Conservation (phyloP, 192 early-diverging fungal species). For the Chytriomyces sp. region DNA sequence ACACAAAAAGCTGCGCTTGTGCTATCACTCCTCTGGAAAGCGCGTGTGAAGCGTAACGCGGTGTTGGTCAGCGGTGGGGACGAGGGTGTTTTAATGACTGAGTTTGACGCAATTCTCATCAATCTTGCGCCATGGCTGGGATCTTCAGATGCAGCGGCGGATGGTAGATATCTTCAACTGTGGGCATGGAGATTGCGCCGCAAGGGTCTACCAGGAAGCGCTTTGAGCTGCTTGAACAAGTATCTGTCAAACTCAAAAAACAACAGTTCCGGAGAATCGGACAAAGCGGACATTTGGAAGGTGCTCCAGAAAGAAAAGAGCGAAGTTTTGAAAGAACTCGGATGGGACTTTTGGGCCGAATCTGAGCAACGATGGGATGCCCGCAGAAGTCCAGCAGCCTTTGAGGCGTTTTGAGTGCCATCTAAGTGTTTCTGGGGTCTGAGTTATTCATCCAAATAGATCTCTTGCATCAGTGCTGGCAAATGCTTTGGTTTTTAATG, state of each 20-base stretch:
- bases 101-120: slow-evolving; percentile 64
- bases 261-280: slow-evolving; percentile 26
- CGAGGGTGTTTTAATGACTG: not conserved
- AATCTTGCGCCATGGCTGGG: slow-evolving; percentile 66
- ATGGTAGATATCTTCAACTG: slow-evolving; percentile 60
- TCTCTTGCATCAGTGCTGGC: too few species aligned
- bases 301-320: slow-evolving; percentile 60
- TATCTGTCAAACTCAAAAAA: slow-evolving; percentile 67
- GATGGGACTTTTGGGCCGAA: slow-evolving; percentile 74
- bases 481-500: too few species aligned
- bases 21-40: slow-evolving; percentile 65
- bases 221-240: slow-evolving; percentile 73
- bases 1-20: slow-evolving; percentile 70
- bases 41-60: slow-evolving; percentile 6
- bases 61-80: not conserved
- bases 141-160: slow-evolving; percentile 52
- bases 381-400: too few species aligned
- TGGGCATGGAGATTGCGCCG: slow-evolving; percentile 62
- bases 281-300: slow-evolving; percentile 45
- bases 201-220: slow-evolving; percentile 65
- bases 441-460: too few species aligned
- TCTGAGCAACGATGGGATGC: slow-evolving; percentile 58
- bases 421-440: too few species aligned
- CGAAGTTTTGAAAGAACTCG: slow-evolving; percentile 65
- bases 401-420: too few species aligned